Evolutionary conservation across 1,139 yeast species (phyloP).

Genomic region (Sugiyamaella sp.): DNA sequence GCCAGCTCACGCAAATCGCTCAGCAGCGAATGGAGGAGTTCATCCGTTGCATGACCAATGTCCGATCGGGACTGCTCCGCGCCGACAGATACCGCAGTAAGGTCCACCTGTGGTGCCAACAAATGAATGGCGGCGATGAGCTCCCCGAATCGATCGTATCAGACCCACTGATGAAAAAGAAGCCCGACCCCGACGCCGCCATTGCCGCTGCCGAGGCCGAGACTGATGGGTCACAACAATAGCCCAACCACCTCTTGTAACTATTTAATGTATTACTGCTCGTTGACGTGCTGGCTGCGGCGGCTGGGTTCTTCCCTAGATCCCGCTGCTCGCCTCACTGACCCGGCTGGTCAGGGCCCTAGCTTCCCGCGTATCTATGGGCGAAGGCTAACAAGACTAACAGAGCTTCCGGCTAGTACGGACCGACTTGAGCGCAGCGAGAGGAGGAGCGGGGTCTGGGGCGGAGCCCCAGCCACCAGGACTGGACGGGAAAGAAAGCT

Average conservation of each 20-base stretch:
- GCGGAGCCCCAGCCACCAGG: background rate
- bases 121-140: slow-evolving; percentile 72
- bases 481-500: background rate
- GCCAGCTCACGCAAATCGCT: slow-evolving; percentile 70
- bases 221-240: background rate
- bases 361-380: too few relatives aligned
- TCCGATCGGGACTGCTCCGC: slow-evolving; percentile 73
- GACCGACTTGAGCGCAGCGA: too few relatives aligned
- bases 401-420: too few relatives aligned
- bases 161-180: slow-evolving; percentile 19
- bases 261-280: too few relatives aligned
- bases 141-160: slow-evolving; percentile 17
- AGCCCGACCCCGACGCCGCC: slow-evolving; percentile 9
- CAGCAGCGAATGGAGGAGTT: slow-evolving; percentile 90
- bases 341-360: too few relatives aligned
- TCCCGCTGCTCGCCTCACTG: too few relatives aligned
- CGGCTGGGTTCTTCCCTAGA: too few relatives aligned
- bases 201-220: slow-evolving; percentile 13
- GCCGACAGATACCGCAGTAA: slow-evolving; percentile 75
- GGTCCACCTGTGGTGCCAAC: slow-evolving; percentile 80
- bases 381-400: too few relatives aligned
- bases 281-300: too few relatives aligned
- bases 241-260: too few relatives aligned
- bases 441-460: too few relatives aligned
- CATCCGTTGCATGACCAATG: slow-evolving; percentile 69